Evolutionary conservation across 2,329 filamentous ascomycete species (phyloP).

Genomic region (Nigrospora oryzae): DNA sequence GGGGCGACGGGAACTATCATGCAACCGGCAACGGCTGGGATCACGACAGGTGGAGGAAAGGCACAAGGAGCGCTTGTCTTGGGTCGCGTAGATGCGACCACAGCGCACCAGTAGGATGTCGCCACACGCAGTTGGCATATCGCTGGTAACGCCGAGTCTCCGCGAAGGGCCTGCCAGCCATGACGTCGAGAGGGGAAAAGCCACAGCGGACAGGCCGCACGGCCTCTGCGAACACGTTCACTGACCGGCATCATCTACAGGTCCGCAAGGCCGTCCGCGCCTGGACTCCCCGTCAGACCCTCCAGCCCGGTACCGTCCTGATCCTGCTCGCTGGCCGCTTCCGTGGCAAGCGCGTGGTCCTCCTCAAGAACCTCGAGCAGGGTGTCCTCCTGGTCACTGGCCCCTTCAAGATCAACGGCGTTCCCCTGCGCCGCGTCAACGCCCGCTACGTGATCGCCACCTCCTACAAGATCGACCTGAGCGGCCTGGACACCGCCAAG

Average conservation of each 20-base stretch:
- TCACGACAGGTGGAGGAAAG: too few relatives aligned
- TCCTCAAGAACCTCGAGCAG: conserved; percentile 95
- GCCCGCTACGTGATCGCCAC: conserved; percentile 90
- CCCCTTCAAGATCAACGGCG: conserved; percentile 99
- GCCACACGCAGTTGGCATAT: too few relatives aligned
- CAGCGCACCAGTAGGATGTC: too few relatives aligned
- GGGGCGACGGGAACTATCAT: too few relatives aligned
- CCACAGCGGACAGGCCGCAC: too few relatives aligned
- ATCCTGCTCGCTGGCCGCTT: conserved; percentile 99
- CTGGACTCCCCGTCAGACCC: conserved; percentile 78
- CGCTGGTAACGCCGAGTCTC: too few relatives aligned
- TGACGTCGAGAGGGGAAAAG: too few relatives aligned
- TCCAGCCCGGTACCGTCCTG: conserved; percentile 91
- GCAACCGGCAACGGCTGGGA: too few relatives aligned
- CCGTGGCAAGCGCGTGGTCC: conserved; percentile 99
- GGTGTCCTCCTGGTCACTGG: conserved; percentile 98
- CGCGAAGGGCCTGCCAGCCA: too few relatives aligned
- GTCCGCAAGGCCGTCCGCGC: conserved; percentile 89
- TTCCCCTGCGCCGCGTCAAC: conserved; percentile 91
- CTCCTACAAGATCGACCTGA: conserved; percentile 75
- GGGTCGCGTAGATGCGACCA: too few relatives aligned
- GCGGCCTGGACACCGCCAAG: conserved; percentile 84
- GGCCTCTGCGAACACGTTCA: background rate
- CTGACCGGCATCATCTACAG: conserved; percentile 36
- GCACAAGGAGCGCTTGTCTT: too few relatives aligned